phyloP scores from a whole-genome alignment of 75 land plant genomes.

The Cryptomeria japonica region DNA sequence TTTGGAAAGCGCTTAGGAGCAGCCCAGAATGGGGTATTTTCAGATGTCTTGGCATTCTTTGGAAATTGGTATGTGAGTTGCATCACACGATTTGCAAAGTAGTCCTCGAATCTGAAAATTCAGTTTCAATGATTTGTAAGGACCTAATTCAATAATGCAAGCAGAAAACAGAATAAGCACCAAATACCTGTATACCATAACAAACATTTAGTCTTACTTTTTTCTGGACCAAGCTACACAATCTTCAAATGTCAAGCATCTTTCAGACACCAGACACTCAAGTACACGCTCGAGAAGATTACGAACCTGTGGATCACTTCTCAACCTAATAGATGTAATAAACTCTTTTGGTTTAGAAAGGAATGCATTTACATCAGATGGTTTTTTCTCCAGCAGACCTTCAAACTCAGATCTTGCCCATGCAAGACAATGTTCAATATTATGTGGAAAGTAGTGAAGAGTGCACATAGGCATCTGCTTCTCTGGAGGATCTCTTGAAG shows the following conservation, averaged over 20 bases:
- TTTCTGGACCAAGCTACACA: conserved; percentile 79
- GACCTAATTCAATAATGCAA: not conserved
- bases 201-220: conserved; percentile 33
- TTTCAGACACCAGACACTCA: conserved; percentile 75
- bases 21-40: conserved; percentile 55
- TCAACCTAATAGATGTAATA: conserved; percentile 46
- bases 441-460: conserved; percentile 90
- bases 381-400: conserved; percentile 85
- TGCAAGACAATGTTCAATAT: conserved; percentile 84
- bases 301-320: conserved; percentile 88
- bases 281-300: conserved; percentile 69
- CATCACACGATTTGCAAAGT: conserved; percentile 84
- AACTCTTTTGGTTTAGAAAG: conserved; percentile 61
- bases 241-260: conserved; percentile 70
- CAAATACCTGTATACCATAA: not conserved
- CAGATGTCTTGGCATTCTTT: conserved; percentile 71
- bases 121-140: not conserved
- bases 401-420: conserved; percentile 98
- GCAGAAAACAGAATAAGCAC: not conserved
- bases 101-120: conserved; percentile 78
- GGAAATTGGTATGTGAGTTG: conserved; percentile 88
- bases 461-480: conserved; percentile 97
- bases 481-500: conserved; percentile 90
- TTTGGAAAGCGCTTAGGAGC: conserved; percentile 88
- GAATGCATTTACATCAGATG: conserved; percentile 72